phyloP scores from a whole-genome alignment of 148 eudicot species.

The Fallopia convolvulus region DNA sequence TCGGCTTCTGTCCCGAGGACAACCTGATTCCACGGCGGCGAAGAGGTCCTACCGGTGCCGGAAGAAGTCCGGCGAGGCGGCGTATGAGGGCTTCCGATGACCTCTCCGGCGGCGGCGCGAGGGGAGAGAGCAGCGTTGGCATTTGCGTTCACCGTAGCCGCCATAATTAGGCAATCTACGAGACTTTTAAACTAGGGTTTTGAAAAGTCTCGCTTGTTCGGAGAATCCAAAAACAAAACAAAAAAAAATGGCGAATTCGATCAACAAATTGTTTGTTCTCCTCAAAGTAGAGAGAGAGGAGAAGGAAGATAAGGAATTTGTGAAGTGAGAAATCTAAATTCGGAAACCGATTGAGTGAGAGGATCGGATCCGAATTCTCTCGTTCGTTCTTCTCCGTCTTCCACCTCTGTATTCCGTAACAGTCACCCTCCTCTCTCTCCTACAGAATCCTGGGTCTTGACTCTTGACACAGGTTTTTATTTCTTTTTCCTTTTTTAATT shows the following conservation, averaged over 20 bases:
- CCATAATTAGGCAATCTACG: not conserved
- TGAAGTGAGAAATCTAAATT: not conserved
- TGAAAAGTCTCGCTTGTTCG: not conserved
- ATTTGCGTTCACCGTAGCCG: conserved; percentile 1
- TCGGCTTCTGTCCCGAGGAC: not conserved
- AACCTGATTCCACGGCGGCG: conserved; percentile 1
- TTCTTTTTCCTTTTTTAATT: too few relatives aligned
- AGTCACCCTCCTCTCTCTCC: not conserved
- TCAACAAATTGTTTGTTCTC: not conserved
- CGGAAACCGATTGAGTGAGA: not conserved
- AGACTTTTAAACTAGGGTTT: not conserved
- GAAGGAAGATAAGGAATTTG: not conserved
- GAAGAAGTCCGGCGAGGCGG: not conserved
- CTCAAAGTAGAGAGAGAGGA: not conserved
- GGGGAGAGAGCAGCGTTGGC: not conserved
- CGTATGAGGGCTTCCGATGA: not conserved
- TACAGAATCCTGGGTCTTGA: not conserved
- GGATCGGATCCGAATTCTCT: not conserved
- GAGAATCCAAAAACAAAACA: not conserved
- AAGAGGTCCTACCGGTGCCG: not conserved
- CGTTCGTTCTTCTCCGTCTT: not conserved
- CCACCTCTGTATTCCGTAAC: not conserved
- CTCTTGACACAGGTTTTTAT: not conserved
- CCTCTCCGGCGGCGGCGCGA: not conserved
- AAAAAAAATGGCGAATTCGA: not conserved